Percentiles rank a stretch among this genome's conserved stretches.
These are phyloP conservation scores for Spinacia oleracea DNA, from an alignment of 179 eudicot species.

Conservation along the genomic window DNA sequence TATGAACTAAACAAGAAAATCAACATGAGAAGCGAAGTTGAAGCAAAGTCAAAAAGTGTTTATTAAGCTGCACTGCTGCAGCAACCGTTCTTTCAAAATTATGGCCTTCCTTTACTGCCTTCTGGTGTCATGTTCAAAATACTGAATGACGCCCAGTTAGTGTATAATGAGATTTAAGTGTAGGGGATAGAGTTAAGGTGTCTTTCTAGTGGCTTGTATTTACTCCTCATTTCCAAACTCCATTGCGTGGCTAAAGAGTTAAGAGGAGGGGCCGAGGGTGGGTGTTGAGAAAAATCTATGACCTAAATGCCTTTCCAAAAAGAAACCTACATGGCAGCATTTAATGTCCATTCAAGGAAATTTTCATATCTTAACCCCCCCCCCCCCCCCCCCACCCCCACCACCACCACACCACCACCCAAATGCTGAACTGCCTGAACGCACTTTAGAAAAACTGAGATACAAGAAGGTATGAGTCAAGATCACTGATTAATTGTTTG, in stretches of 20 bases:
- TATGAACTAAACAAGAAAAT: not conserved
- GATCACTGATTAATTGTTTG: not conserved
- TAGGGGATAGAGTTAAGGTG: not conserved
- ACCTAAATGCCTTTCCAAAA: not conserved
- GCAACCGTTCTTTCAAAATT: not conserved
- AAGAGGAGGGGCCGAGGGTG: not conserved
- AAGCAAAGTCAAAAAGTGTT: not conserved
- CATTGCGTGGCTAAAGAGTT: not conserved
- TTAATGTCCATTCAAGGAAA: not conserved
- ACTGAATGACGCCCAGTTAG: not conserved
- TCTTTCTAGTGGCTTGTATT: not conserved
- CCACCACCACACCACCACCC: not conserved
- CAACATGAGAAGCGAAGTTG: not conserved
- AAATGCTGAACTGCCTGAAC: not conserved
- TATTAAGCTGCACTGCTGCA: not conserved
- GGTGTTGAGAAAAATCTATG: not conserved
- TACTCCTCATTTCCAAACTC: not conserved
- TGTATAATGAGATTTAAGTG: no score
- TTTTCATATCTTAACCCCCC: not conserved
- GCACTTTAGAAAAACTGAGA: not conserved
- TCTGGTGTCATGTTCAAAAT: not conserved
- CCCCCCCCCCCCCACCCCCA: not conserved
- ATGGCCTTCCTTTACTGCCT: not conserved
- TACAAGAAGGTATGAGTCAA: not conserved
- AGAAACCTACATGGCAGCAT: not conserved